Evolutionary conservation across 2,329 filamentous ascomycete species (phyloP), one percentile per base, ranked within the genome.

Genomic region (Lachnellula hyalina): DNA sequence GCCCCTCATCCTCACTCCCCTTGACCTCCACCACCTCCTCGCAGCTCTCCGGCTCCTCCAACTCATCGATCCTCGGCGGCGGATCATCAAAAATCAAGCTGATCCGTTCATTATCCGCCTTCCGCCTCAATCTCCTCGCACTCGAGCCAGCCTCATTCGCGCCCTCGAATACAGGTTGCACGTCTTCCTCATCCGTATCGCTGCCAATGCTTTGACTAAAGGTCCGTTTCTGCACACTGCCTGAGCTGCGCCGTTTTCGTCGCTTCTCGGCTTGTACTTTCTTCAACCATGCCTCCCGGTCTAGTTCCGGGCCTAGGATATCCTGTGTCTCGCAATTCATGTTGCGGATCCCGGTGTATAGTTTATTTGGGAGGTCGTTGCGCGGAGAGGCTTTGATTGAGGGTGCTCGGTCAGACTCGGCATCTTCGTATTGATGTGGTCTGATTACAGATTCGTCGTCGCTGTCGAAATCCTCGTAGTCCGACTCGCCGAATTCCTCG

Each of bases 1-100:
- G 53, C 12, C 54, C 56, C 19, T 55, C 55, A 19, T 56, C 42
- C 5, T 61, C 61, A 5, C 52, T 56, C n/a, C 63, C 61, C 3
- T 46, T 38, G n/a, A 65, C 53, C 14, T 65, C 64, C 2, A 68
- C 48, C 8, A 66, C 47, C 48, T 69, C 67, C 51, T 68, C 67
- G 35, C 63, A 66, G 35, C 62, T 65, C 21, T 68, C 67, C 8
- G 67, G 66, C 50, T 70, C 67, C 19, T 69, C 66, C 47, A 64
- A 60, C 54, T 70, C 68, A 4, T 65, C 62, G 49, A 70, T 70
- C 35, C 66, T 56, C 25, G 65, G 61, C 1, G 68, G 67, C 2
- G 67, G 67, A 53, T 69, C 68, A 46, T 70, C 68, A 54, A 69
- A 69, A 12, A 67, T 62, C 12, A 70, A 52, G 53, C 67, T 69